Evolutionary conservation across 2,329 filamentous ascomycete species (phyloP), one percentile per base, ranked within the genome.

Genomic region (Colletotrichum godetiae): DNA sequence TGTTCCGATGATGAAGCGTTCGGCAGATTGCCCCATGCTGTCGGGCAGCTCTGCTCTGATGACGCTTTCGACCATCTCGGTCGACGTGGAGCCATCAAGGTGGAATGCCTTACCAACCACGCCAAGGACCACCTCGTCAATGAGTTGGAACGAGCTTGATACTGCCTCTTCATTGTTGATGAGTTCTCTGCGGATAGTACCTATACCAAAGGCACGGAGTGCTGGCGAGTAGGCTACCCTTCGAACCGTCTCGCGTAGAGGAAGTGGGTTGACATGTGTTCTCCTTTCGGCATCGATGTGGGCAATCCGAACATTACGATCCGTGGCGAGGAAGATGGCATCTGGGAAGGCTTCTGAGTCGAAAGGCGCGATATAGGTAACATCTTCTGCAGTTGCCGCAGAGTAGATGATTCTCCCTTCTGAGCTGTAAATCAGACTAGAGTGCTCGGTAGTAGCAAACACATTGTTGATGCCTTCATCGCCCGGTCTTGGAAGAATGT

Each of bases 381-480:
- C 94, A 75, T 95, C 92, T 74, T 98, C 94, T 3, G 95, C 95
- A 13, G 96, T 98, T 1, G 98, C 94, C 1, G 97, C 95, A 5
- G 95, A 98, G 83, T 97, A 99, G 0, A 98, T 91, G 53, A 98
- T 93, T 27, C 95, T 90, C 0, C 94, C 94, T 79, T 98, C 95
- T 0, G 92, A 92, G 10, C 93, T 94, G 80, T 99, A 98, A 61
- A 99, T 98, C 67, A 99, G 84, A 75, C 94, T 98, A 0, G 97
- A 94, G 79, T 98, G 95, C 78, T 99, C 97, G 70, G 95, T 98
- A 0, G 95, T 97, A 0, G 95, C 95, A 80, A 99, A 97, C 0
- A 99, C 92, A 77, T 94, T 97, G 80, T 89, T 93, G 0, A 94
- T 84, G 0, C 89, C 90, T 60, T 92, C 86, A 0, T 86, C 86